phyloP scores from a whole-genome alignment of 2,329 filamentous ascomycete genomes.

The Chaetomiaceae sp. region DNA sequence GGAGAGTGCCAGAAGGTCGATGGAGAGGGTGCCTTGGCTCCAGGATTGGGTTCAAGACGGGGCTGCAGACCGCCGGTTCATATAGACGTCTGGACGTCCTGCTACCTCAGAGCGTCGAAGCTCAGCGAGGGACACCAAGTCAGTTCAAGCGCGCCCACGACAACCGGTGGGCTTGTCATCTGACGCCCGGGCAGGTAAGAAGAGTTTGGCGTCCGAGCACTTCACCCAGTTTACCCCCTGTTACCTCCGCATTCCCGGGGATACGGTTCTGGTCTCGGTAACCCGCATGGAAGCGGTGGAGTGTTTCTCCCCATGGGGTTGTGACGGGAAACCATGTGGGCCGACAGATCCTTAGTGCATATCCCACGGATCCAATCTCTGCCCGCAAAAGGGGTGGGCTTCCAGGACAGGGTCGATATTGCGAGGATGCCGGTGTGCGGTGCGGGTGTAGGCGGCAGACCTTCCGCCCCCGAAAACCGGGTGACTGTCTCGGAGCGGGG shows the following conservation, averaged over 20 bases:
- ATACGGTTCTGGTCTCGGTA: background rate
- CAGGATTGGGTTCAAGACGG: background rate
- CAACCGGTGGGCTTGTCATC: constrained; percentile 1
- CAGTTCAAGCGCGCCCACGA: background rate
- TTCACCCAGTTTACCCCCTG: background rate
- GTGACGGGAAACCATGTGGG: background rate
- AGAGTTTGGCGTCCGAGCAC: background rate
- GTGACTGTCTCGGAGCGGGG: background rate
- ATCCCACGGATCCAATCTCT: background rate
- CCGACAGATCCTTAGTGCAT: background rate
- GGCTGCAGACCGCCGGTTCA: background rate
- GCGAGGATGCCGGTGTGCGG: background rate
- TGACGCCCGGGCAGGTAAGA: background rate
- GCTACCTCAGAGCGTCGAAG: background rate
- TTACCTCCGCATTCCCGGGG: background rate
- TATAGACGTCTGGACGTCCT: background rate
- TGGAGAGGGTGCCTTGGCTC: background rate
- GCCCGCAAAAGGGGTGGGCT: too few relatives aligned
- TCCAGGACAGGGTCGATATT: background rate
- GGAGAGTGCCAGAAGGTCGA: background rate
- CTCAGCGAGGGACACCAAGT: background rate
- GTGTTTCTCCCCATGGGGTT: constrained; percentile 6
- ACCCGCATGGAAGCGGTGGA: constrained; percentile 1
- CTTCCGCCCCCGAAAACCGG: background rate
- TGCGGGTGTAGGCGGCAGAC: constrained; percentile 4